These are phyloP conservation scores for Lobosporangium transversale DNA, from an alignment of 192 early-diverging fungal species.

Conservation along the genomic window DNA sequence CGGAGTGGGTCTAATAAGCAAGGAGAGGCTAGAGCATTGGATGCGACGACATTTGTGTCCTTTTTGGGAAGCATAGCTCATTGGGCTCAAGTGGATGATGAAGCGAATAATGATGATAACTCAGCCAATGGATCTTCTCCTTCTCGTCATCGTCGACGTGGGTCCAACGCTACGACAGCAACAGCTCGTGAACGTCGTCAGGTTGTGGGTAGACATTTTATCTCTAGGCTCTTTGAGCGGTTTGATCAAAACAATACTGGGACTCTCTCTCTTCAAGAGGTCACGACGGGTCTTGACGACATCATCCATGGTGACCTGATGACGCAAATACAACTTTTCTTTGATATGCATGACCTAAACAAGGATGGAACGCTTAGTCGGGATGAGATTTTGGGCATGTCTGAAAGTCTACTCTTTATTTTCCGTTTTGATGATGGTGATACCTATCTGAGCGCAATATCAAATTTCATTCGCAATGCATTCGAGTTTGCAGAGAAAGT, in stretches of 20 bases:
- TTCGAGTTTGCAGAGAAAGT: constrained; percentile 63
- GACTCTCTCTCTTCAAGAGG: constrained; percentile 79
- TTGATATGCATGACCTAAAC: constrained; percentile 81
- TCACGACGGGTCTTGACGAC: constrained; percentile 80
- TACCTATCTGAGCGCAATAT: constrained; percentile 65
- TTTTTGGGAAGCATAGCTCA: constrained; percentile 77
- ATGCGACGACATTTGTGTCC: constrained; percentile 77
- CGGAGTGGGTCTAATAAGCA: constrained; percentile 44
- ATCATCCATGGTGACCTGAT: constrained; percentile 82
- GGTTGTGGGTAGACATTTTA: constrained; percentile 51
- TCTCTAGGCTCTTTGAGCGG: constrained; percentile 55
- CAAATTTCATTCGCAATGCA: constrained; percentile 69
- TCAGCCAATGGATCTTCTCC: background rate
- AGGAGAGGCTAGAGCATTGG: constrained; percentile 62
- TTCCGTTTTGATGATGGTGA: constrained; percentile 67
- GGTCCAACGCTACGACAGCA: constrained; percentile 34
- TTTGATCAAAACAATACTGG: constrained; percentile 65
- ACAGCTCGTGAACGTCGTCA: constrained; percentile 42
- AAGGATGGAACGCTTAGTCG: constrained; percentile 71
- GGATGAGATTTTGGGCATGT: constrained; percentile 84
- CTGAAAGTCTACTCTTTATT: constrained; percentile 88
- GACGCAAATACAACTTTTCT: constrained; percentile 83
- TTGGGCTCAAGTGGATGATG: constrained; percentile 67
- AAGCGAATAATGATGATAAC: constrained; percentile 41
- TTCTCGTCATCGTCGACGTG: constrained; percentile 39